Base-by-base conservation (phyloP, 495 filamentous ascomycete species). In the Aspergillus homomorphus region DNA sequence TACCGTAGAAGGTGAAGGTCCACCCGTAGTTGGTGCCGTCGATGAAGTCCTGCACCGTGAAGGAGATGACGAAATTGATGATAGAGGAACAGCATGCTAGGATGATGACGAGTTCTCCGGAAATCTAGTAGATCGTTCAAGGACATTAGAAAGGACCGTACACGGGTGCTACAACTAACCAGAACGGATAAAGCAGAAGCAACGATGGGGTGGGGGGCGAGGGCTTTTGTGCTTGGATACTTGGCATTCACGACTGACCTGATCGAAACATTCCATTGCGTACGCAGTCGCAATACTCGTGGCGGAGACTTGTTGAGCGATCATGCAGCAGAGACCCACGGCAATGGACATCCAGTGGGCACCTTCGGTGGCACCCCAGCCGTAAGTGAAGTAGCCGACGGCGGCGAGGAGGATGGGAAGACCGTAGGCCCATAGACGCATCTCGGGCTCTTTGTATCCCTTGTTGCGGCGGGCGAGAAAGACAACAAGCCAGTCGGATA, bases 231-330 rank as follows among this genome's bases (percentile, higher is more conserved):
- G 21, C 5, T 26, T 3, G 15, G 30, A 5, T 9, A 38, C 33
- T 10, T 38, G 33, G 7, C 2, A 38, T 10, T 4, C 4, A 30
- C 10, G 4, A 30, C 66, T 46, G 46, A 71, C 69, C 54, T 61
- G 60, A 46, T 72, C 69, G 22, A 71, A 72, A 41, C 68, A 73
- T 46, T 75, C 73, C 66, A 75, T 72, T 1, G 71, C 73, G 66
- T 73, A 75, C 10, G 69, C 69, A 4, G 71, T 72, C n/a, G 71
- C 73, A 51, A 74, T 61, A 57, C 68, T 70, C 19, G 69, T 70
- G 0, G 71, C 64, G 16, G 66, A 67, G 9, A 76, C 71, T 51
- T 76, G 71, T 21, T 74, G 69, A 12, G 72, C 73, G 55, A 73
- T 74, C 63, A 76, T 61, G 57, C 62, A 68, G 56, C 68, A 67